A percentile compares a stretch with the other conserved stretches of the same genome.
Conservation (phyloP, 108 stramenopile genomes). For the Cylindrotheca fusiformis region DNA sequence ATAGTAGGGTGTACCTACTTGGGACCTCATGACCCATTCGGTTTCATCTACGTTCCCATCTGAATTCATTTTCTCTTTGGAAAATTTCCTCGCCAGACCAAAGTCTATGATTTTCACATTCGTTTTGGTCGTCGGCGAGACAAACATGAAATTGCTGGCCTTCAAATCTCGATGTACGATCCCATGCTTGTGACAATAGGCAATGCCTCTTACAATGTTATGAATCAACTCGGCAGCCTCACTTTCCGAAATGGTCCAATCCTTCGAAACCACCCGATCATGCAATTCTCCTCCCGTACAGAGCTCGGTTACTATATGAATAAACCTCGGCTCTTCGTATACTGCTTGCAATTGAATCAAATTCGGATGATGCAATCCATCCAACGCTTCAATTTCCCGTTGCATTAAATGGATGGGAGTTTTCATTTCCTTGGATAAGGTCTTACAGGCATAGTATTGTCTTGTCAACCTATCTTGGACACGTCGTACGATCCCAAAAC, state of each 20-base stretch:
- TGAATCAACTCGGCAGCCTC: constrained; percentile 46
- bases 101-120: constrained; percentile 83
- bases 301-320: constrained; percentile 82
- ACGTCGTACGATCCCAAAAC: constrained; percentile 24
- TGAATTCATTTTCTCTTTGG: constrained; percentile 8
- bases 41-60: constrained; percentile 10
- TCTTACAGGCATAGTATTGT: constrained; percentile 38
- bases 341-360: constrained; percentile 74
- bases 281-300: constrained; percentile 82
- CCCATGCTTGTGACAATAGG: constrained; percentile 67
- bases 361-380: constrained; percentile 59
- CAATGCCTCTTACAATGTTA: constrained; percentile 59
- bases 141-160: constrained; percentile 63
- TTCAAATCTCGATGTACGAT: constrained; percentile 69
- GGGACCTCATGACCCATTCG: constrained; percentile 45
- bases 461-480: constrained; percentile 1
- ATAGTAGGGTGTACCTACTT: constrained; percentile 73
- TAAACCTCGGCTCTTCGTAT: constrained; percentile 60
- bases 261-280: constrained; percentile 50
- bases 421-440: constrained; percentile 37
- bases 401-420: constrained; percentile 14
- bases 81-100: constrained; percentile 58
- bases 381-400: constrained; percentile 46
- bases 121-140: constrained; percentile 30
- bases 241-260: constrained; percentile 43